A percentile compares a stretch with the other conserved stretches of the same genome.
Evolutionary conservation across 2,329 filamentous ascomycete species (phyloP).

Genomic region (Aspergillus neotritici): DNA sequence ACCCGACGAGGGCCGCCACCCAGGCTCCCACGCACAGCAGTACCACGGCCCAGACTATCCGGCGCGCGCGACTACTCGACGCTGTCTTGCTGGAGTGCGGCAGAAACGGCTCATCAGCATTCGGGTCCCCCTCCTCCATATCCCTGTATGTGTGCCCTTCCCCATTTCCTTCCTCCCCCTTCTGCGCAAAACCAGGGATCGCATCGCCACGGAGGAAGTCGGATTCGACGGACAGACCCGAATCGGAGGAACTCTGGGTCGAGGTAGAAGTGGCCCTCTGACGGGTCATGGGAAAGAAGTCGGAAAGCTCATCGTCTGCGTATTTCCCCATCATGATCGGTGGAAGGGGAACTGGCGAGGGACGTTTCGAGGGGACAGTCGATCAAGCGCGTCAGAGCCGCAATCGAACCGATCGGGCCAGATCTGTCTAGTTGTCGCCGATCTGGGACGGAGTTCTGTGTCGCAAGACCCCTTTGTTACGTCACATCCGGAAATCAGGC

Average conservation of each 20-base stretch:
- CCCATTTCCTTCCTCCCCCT: background rate
- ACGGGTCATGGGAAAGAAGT: slow-evolving; percentile 25
- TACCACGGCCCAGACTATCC: slow-evolving; percentile 37
- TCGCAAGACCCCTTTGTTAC: no score
- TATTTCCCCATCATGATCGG: slow-evolving; percentile 22
- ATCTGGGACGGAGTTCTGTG: no score
- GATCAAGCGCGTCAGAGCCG: background rate
- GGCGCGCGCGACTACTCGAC: slow-evolving; percentile 28
- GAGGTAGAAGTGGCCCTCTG: slow-evolving; percentile 20
- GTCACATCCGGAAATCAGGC: no score
- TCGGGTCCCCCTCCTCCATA: slow-evolving; percentile 29
- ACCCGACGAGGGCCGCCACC: slow-evolving; percentile 41
- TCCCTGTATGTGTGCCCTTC: slow-evolving; percentile 29
- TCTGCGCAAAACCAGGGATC: no score
- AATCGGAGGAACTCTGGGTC: slow-evolving; percentile 30
- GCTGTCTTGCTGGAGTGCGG: slow-evolving; percentile 18
- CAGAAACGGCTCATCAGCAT: slow-evolving; percentile 22
- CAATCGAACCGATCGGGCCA: slow-evolving; percentile 1
- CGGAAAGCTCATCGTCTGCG: slow-evolving; percentile 19
- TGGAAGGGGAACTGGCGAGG: slow-evolving; percentile 4
- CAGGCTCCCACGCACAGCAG: slow-evolving; percentile 42
- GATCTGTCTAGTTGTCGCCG: background rate
- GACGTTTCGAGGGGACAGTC: background rate
- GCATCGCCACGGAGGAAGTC: slow-evolving; percentile 13
- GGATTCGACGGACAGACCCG: slow-evolving; percentile 30